Percentiles rank a stretch among this genome's conserved stretches.
phyloP scores from a whole-genome alignment of 2,329 filamentous ascomycete genomes.

The Tolypocladium cylindrosporum region DNA sequence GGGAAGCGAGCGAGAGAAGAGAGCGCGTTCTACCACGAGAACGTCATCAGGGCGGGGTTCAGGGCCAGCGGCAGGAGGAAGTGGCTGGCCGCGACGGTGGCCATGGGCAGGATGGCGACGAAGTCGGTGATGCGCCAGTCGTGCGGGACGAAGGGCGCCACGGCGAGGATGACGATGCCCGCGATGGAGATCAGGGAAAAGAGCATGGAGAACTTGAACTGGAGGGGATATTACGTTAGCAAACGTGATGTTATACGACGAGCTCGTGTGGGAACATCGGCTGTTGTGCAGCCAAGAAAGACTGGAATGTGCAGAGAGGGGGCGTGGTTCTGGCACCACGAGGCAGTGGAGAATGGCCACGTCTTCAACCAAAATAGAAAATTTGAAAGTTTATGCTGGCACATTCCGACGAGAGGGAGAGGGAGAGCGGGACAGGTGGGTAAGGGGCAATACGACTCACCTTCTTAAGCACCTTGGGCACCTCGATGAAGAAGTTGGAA shows the following conservation, averaged over 20 bases:
- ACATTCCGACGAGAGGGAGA: background rate
- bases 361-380: background rate
- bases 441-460: constrained; percentile 42
- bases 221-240: constrained; percentile 9
- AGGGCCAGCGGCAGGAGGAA: constrained; percentile 62
- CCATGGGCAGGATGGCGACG: constrained; percentile 68
- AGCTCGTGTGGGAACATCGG: background rate
- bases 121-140: constrained; percentile 60
- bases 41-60: constrained; percentile 73
- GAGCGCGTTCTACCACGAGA: constrained; percentile 51
- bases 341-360: background rate
- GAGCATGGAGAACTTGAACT: constrained; percentile 65
- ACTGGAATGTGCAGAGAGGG: background rate
- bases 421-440: background rate
- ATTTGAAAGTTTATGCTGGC: background rate
- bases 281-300: background rate
- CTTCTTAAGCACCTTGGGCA: constrained; percentile 66
- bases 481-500: constrained; percentile 77
- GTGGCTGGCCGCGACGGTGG: constrained; percentile 58
- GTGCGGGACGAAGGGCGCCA: constrained; percentile 53
- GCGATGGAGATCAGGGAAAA: constrained; percentile 48
- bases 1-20: background rate
- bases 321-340: background rate
- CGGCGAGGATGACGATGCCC: constrained; percentile 55
- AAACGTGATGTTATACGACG: background rate